phyloP scores from a whole-genome alignment of 2,329 filamentous ascomycete species.

The Colletotrichum liaoningense region DNA sequence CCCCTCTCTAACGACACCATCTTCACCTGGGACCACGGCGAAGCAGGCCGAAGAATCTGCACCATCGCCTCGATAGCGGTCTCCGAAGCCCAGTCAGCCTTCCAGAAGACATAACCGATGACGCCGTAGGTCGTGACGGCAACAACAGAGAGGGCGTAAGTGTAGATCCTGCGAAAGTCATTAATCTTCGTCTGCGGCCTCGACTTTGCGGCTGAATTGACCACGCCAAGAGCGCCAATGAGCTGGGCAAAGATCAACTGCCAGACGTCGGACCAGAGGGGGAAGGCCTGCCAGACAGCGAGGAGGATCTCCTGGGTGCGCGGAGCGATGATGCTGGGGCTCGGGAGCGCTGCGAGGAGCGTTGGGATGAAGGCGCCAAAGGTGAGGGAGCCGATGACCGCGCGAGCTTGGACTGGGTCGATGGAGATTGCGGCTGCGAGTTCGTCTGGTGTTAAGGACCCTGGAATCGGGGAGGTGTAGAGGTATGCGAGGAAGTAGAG shows the following conservation, averaged over 20 bases:
- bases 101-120: constrained; percentile 18
- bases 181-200: neutral
- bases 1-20: constrained; percentile 33
- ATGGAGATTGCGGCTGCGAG: constrained; percentile 33
- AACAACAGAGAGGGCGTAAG: constrained; percentile 11
- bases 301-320: constrained; percentile 37
- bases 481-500: constrained; percentile 39
- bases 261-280: constrained; percentile 33
- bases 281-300: constrained; percentile 40
- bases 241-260: constrained; percentile 29
- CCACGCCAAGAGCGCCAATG: neutral
- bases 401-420: constrained; percentile 19
- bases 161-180: constrained; percentile 29
- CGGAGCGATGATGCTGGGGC: constrained; percentile 30
- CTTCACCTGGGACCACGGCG: neutral
- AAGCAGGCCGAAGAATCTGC: constrained; percentile 29
- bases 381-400: constrained; percentile 29
- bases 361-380: constrained; percentile 38
- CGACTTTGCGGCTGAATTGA: neutral
- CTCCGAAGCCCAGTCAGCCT: neutral
- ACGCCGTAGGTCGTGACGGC: constrained; percentile 19
- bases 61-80: neutral
- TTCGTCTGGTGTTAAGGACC: neutral
- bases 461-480: constrained; percentile 37
- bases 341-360: constrained; percentile 34